Base-by-base conservation (phyloP, 2,329 filamentous ascomycete species). In the Aspergillus pseudotamarii region DNA sequence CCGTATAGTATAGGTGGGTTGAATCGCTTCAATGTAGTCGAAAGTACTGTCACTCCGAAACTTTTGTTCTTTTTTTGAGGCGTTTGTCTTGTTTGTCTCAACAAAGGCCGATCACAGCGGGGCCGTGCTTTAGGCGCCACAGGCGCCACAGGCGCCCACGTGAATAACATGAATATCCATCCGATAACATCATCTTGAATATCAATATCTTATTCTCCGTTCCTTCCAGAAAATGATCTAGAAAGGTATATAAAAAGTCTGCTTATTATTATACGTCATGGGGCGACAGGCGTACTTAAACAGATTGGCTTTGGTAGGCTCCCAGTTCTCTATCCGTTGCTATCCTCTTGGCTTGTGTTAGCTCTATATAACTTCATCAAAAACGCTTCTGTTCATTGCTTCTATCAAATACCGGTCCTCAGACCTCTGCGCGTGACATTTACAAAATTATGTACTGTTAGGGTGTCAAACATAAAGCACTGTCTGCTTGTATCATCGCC, bases 201-300 rank as follows among this genome's bases (percentile, higher is more conserved):
- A 28, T 45, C 51, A 51, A 34, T 38, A 16, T 48, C 12, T 19
- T 34, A 36, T 60, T 16, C 51, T 41, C 32, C 45, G 12, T 45
- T 58, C 48, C 43, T 10, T 32, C 16, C 30, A 21, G 10, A 55
- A n/a, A 23, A 55, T 55, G n/a, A 55, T 21, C 30, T 16, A 14
- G 51, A 14, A n/a, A 38, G 32, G 23, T 6, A 19, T 12, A 9
- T 38, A 38, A 55, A 23, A 10, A 38, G 21, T 28, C 23, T 26
- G 5, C 34, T 36, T 55, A 12, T 26, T 9, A 32, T 14, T 34
- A 23, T 16, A 34, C 59, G 64, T 66, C 54, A 81, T 82, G 80
- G 80, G 80, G 64, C 76, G 80, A 68, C 79, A 79, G 65, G 78
- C 79, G 65, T 81, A 80, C 70, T 69, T 81, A 69, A 79, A 77